A percentile compares a stretch with the other conserved stretches of the same genome.
Evolutionary conservation across 2,329 filamentous ascomycete genomes (phyloP).

Genomic region (Emergomyces orientalis): DNA sequence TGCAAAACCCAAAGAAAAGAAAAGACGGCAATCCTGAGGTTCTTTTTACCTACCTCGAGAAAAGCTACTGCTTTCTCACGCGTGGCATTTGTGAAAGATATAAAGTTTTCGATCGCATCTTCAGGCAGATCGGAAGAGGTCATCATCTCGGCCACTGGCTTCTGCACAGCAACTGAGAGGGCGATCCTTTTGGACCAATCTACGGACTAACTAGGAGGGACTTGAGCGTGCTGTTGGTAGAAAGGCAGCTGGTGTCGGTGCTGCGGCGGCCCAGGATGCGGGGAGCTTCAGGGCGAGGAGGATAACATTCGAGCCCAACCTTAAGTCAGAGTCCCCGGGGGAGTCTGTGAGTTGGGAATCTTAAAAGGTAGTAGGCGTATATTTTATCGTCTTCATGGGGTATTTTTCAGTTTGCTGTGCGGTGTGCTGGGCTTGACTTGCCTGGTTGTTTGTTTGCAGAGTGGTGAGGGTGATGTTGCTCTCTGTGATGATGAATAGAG

Average conservation of each 20-base stretch:
- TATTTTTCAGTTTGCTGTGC: neutral
- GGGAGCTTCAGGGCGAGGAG: neutral
- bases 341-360: neutral
- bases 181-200: neutral
- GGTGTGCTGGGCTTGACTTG: neutral
- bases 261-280: neutral
- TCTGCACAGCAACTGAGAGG: neutral
- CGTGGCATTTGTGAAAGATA: conserved; percentile 33
- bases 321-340: neutral
- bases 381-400: neutral
- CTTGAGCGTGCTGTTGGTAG: neutral
- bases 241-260: neutral
- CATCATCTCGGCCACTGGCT: neutral
- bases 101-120: conserved; percentile 34
- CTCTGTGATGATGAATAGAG: neutral
- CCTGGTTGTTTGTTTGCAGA: neutral
- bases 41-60: conserved; percentile 28
- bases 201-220: neutral
- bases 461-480: neutral
- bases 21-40: neutral
- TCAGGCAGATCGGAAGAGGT: conserved; percentile 19
- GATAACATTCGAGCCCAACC: neutral
- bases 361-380: neutral
- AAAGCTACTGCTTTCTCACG: conserved; percentile 34
- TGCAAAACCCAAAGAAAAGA: neutral